Evolutionary conservation across 257 asterid genomes (phyloP), one percentile per base, ranked within the genome.

Genomic region (Solanum medicagineum): DNA sequence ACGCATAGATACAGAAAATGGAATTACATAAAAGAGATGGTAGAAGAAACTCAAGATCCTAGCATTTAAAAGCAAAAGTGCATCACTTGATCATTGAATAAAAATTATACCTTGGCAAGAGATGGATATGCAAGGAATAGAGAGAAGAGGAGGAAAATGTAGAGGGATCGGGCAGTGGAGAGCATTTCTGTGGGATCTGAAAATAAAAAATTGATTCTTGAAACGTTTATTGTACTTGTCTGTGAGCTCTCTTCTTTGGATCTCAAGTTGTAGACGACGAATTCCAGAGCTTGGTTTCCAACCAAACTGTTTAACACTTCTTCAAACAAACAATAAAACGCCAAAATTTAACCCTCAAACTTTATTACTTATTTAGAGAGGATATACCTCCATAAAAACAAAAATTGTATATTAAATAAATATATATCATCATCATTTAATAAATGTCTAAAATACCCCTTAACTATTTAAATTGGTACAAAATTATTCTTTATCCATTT

Each of bases 41-140:
- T 49, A 22, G 44, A 75, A 16, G 40, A 20, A 75, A 75, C 59
- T 49, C 14, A 49, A 75, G 82, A 75, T 75, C 82, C 82, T 49
- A 79, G 4, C n/a, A 45, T 74, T 47, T 7, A 47, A 13, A 74
- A 49, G 12, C 13, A 22, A 75, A 75, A 75, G 44, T 22, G 42
- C 22, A 75, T 75, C n/a, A 75, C 7, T n/a, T 74, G 3, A 47
- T 22, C 4, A 47, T 77, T 53, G 1, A 79, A 29, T 53, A 57
- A 5, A 26, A 70, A 84, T 40, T 83, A 88, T 86, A 91, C 96
- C 96, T 91, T 93, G 86, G 89, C 94, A 16, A 85, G 75, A 16
- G 93, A 60, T 26, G 91, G 88, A 68, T 90, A 71, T 86, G 86
- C 89, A 77, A 91, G 88, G 86, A 88, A 86, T 80, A 85, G 75